A percentile compares a stretch with the other conserved stretches of the same genome.
These are phyloP conservation scores for Jamesozyma jinghongensis DNA, from an alignment of 805 yeast genomes.

Conservation along the genomic window DNA sequence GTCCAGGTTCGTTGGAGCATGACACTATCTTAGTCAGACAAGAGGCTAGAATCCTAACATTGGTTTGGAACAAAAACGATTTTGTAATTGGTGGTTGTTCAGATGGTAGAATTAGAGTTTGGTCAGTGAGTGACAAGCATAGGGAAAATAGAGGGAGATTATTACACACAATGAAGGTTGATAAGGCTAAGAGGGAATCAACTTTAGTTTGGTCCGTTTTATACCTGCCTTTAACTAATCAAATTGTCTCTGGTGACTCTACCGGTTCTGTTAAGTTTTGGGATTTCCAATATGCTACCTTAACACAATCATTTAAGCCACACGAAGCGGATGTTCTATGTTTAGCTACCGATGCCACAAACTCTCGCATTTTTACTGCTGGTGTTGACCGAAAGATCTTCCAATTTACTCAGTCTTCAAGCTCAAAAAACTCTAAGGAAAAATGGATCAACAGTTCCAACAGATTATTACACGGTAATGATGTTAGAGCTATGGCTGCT, in stretches of 20 bases:
- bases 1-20: slow-evolving; percentile 74
- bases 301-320: slow-evolving; percentile 68
- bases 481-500: slow-evolving; percentile 66
- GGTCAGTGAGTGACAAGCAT: slow-evolving; percentile 38
- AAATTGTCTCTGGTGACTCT: slow-evolving; percentile 92
- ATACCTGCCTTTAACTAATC: slow-evolving; percentile 52
- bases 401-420: slow-evolving; percentile 39
- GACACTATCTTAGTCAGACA: slow-evolving; percentile 71
- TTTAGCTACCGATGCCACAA: slow-evolving; percentile 49
- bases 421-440: slow-evolving; percentile 16
- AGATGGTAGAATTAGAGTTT: slow-evolving; percentile 82
- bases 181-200: slow-evolving; percentile 73
- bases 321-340: slow-evolving; percentile 91
- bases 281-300: slow-evolving; percentile 71
- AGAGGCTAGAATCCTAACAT: slow-evolving; percentile 66
- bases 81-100: slow-evolving; percentile 87
- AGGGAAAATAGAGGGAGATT: slow-evolving; percentile 48
- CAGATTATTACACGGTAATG: slow-evolving; percentile 77
- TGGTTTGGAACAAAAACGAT: slow-evolving; percentile 64
- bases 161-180: slow-evolving; percentile 83
- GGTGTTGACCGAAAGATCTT: slow-evolving; percentile 92
- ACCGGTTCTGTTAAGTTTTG: slow-evolving; percentile 91
- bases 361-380: slow-evolving; percentile 67
- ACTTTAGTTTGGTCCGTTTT: slow-evolving; percentile 86
- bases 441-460: slow-evolving; percentile 74